Percentiles rank a stretch among this genome's conserved stretches.
These are phyloP conservation scores for Aplosporella prunicola DNA, from an alignment of 2,329 filamentous ascomycete genomes.

Conservation along the genomic window DNA sequence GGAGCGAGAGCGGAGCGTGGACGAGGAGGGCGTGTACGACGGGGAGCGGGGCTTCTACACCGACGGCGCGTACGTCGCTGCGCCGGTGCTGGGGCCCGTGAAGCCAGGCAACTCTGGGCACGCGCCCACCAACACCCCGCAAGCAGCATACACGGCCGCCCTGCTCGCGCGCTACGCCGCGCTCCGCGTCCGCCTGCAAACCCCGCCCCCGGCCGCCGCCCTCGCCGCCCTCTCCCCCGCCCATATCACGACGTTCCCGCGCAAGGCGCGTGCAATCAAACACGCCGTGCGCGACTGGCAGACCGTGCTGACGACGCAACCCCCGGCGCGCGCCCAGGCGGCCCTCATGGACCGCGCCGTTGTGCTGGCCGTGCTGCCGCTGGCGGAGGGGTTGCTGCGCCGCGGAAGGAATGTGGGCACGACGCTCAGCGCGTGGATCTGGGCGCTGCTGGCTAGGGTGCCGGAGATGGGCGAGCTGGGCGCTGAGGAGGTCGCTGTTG, in stretches of 20 bases:
- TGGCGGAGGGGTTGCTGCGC: slow-evolving; percentile 53
- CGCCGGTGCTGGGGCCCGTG: slow-evolving; percentile 33
- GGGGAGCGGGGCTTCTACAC: slow-evolving; percentile 58
- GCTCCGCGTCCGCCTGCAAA: neutral
- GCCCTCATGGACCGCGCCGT: slow-evolving; percentile 52
- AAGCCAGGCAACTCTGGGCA: slow-evolving; percentile 14
- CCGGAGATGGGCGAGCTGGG: slow-evolving; percentile 59
- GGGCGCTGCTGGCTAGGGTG: slow-evolving; percentile 68
- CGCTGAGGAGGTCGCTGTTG: slow-evolving; percentile 62
- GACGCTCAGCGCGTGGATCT: slow-evolving; percentile 72
- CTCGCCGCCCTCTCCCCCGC: slow-evolving; percentile 40
- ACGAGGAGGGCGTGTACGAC: slow-evolving; percentile 43
- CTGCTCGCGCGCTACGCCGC: neutral
- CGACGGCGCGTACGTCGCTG: slow-evolving; percentile 70
- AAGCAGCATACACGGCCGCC: neutral
- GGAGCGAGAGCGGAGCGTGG: slow-evolving; percentile 27
- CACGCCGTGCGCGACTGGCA: slow-evolving; percentile 15
- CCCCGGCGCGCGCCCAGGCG: slow-evolving; percentile 42
- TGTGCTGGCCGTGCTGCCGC: slow-evolving; percentile 55
- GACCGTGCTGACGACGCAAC: slow-evolving; percentile 18
- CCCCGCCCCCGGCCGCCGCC: slow-evolving; percentile 17
- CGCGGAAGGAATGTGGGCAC: slow-evolving; percentile 51
- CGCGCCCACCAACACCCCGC: neutral
- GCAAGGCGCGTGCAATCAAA: slow-evolving; percentile 25
- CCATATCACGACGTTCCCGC: slow-evolving; percentile 8